Percentiles rank a stretch among this genome's conserved stretches.
Conservation (phyloP, 2,329 filamentous ascomycete genomes). For the Pseudogymnoascus sp. region DNA sequence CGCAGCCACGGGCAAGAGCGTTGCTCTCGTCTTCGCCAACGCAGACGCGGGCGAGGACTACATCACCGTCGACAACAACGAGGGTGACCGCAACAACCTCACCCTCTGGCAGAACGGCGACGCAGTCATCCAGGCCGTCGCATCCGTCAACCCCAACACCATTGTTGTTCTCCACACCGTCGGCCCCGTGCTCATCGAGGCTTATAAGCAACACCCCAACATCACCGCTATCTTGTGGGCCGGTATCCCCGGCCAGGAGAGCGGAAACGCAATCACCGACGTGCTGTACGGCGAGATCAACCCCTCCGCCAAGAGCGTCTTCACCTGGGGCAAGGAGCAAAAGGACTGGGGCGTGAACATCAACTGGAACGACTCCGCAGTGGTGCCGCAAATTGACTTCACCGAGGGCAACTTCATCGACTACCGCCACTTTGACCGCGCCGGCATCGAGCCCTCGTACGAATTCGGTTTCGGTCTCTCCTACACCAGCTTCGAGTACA, state of each 20-base stretch:
- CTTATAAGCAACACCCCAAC: slow-evolving; percentile 69
- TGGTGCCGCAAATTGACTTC: slow-evolving; percentile 66
- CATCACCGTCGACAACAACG: slow-evolving; percentile 73
- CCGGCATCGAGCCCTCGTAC: slow-evolving; percentile 52
- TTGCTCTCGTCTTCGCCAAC: slow-evolving; percentile 84
- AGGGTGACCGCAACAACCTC: slow-evolving; percentile 85
- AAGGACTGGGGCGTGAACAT: slow-evolving; percentile 37
- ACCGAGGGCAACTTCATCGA: slow-evolving; percentile 75
- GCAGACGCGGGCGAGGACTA: slow-evolving; percentile 80
- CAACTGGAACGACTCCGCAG: slow-evolving; percentile 34
- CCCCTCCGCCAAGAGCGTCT: slow-evolving; percentile 68
- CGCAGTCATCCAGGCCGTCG: slow-evolving; percentile 70
- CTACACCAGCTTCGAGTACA: slow-evolving; percentile 73
- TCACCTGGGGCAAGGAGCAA: slow-evolving; percentile 60
- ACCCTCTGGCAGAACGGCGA: slow-evolving; percentile 84
- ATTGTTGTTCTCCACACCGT: slow-evolving; percentile 85
- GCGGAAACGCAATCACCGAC: slow-evolving; percentile 69
- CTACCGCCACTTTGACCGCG: slow-evolving; percentile 64
- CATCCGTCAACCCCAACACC: slow-evolving; percentile 73
- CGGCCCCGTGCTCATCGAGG: slow-evolving; percentile 68
- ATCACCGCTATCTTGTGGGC: slow-evolving; percentile 79
- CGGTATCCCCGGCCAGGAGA: slow-evolving; percentile 75
- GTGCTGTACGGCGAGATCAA: slow-evolving; percentile 78
- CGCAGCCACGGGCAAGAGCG: slow-evolving; percentile 56
- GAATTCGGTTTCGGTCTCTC: slow-evolving; percentile 76